phyloP scores from a whole-genome alignment of 2,329 filamentous ascomycete species.

The Fusarium sp. region DNA sequence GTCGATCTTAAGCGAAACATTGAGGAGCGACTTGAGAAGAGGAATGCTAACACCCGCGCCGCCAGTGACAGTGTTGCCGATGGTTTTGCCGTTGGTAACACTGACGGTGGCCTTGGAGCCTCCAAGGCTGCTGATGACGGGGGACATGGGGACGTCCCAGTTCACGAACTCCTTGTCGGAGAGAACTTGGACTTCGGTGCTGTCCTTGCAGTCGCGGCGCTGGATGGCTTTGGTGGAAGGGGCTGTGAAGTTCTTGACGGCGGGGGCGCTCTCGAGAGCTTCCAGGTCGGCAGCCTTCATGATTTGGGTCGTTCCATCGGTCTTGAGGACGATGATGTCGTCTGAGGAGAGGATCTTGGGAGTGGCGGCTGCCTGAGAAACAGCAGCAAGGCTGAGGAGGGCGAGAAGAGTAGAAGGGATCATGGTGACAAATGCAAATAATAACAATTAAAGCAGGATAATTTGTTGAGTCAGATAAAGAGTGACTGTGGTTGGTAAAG shows the following conservation, averaged over 20 bases:
- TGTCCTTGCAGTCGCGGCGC: conserved; percentile 32
- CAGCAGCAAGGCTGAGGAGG: conserved; percentile 31
- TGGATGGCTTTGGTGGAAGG: not conserved
- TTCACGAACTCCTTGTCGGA: conserved; percentile 41
- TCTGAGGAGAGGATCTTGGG: conserved; percentile 22
- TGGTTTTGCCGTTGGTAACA: conserved; percentile 24
- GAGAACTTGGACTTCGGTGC: conserved; percentile 35
- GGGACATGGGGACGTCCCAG: conserved; percentile 43
- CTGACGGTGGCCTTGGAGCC: conserved; percentile 29
- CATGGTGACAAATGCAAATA: conserved; percentile 7
- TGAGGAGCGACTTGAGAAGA: conserved; percentile 15
- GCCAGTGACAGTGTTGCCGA: conserved; percentile 30
- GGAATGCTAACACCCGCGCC: conserved; percentile 8
- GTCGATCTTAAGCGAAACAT: conserved; percentile 18
- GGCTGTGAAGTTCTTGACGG: not conserved
- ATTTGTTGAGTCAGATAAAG: not conserved
- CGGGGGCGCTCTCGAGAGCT: conserved; percentile 28
- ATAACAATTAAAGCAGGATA: not conserved
- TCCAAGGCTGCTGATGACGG: conserved; percentile 36
- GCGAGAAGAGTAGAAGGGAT: conserved; percentile 30
- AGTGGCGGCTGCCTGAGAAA: conserved; percentile 26
- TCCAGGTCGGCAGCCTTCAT: conserved; percentile 40
- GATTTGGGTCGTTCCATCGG: conserved; percentile 32
- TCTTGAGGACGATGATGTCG: conserved; percentile 38
- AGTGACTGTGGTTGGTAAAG: conserved; percentile 11